Evolutionary conservation across 805 yeast species (phyloP), one percentile per base, ranked within the genome.

Genomic region (Brettanomyces custersianus): DNA sequence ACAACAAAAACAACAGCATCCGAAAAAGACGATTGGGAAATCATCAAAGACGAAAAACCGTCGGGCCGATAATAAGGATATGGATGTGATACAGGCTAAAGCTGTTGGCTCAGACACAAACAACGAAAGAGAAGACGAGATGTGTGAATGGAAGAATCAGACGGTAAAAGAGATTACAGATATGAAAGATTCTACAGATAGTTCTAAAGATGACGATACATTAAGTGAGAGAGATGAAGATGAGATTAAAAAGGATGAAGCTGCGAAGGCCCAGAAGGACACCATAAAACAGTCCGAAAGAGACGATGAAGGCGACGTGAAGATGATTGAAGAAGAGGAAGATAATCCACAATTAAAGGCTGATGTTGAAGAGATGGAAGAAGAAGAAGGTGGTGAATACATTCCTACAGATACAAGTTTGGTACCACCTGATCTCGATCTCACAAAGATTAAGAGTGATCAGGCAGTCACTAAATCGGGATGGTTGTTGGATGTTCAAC

Each of bases 381-480:
- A 38, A 25, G 28, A 25, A 25, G 8, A n/a, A 6, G 28, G 28
- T 25, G 28, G 28, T 6, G 13, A 25, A 25, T 12, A 37, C 28
- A 16, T 33, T 36, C 24, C 28, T 29, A 19, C 24, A 32, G 24
- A 31, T 32, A 9, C 33, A 35, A 20, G 35, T 38, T 31, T 20
- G 16, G 12, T 19, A n/a, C 29, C 21, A 5, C 43, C 39, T 29
- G 57, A 49, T 21, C 55, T 78, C 29, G 87, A 80, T 54, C 58
- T 81, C 44, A 66, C 81, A 4, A 68, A 66, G 48, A 61, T 82
- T 36, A 88, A 80, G 57, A 77, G 77, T 17, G 88, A 80, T 29
- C 94, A 83, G 57, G 70, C 72, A 5, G 76, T 68, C 49, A 72
- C 83, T 27, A 65, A 74, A 33, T 73, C 80, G 4, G 85, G 81